Percentiles rank a stretch among this genome's conserved stretches.
phyloP scores from a whole-genome alignment of 2,329 filamentous ascomycete species.

The Apiospora sp. region DNA sequence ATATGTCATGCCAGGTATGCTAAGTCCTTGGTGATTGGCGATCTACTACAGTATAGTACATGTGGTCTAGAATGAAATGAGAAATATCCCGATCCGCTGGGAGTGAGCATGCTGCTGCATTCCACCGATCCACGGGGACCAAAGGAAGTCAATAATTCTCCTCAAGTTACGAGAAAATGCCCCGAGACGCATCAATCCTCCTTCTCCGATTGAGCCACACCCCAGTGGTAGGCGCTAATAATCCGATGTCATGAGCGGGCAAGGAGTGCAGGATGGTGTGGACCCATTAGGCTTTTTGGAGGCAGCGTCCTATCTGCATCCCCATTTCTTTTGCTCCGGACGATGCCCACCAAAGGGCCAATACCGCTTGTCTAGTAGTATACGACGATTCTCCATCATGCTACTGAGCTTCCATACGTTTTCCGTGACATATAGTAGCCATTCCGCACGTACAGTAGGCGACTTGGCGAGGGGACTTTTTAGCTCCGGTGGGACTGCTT shows the following conservation, averaged over 20 bases:
- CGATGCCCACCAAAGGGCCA: not conserved
- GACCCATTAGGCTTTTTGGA: slow-evolving; percentile 10
- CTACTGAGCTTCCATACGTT: slow-evolving; percentile 11
- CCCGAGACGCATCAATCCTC: slow-evolving; percentile 13
- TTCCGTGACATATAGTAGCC: slow-evolving; percentile 5
- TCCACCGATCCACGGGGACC: slow-evolving; percentile 11
- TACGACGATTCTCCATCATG: not conserved
- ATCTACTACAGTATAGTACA: not conserved
- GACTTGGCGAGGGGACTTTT: not conserved
- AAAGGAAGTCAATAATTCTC: slow-evolving; percentile 18
- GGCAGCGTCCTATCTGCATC: slow-evolving; percentile 5
- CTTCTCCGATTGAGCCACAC: slow-evolving; percentile 2
- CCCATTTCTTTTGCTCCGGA: slow-evolving; percentile 13
- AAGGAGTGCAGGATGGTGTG: not conserved
- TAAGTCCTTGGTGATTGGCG: not conserved
- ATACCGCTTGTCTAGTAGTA: slow-evolving; percentile 9
- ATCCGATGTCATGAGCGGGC: not conserved
- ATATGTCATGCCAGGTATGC: not conserved
- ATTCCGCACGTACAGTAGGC: not conserved
- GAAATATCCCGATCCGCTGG: slow-evolving; percentile 15
- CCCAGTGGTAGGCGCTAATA: not conserved
- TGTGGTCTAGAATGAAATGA: not conserved
- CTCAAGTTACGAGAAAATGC: slow-evolving; percentile 20
- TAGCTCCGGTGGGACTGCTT: not conserved
- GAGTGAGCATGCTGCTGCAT: slow-evolving; percentile 6